Conservation (phyloP, 495 filamentous ascomycete species). For the Thermochaetoides thermophila region DNA sequence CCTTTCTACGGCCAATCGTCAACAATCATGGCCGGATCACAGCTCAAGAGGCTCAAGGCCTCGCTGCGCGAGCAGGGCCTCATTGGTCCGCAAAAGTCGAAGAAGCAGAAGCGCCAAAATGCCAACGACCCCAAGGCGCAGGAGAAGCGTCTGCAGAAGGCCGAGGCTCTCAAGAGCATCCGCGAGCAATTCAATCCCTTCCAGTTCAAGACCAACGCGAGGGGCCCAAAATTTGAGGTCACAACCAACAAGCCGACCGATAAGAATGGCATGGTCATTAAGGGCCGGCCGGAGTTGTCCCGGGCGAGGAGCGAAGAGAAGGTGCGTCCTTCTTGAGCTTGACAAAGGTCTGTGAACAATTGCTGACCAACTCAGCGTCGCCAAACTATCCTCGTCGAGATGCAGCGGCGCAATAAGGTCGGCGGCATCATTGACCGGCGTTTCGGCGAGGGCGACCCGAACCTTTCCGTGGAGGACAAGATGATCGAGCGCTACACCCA, state of each 20-base stretch:
- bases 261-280: conserved; percentile 36
- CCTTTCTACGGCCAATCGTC: too few species aligned
- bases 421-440: conserved; percentile 85
- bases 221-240: conserved; percentile 61
- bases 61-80: conserved; percentile 79
- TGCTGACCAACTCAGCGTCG: too few species aligned
- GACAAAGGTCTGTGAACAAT: too few species aligned
- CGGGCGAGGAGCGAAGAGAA: conserved; percentile 80
- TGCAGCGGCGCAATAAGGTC: conserved; percentile 73
- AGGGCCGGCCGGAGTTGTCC: conserved; percentile 61
- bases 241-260: conserved; percentile 43
- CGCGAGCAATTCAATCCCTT: conserved; percentile 96
- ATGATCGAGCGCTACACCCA: conserved; percentile 78
- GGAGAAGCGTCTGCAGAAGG: conserved; percentile 56
- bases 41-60: conserved; percentile 86
- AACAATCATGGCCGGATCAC: conserved; percentile 71
- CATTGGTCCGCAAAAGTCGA: conserved; percentile 75
- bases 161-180: conserved; percentile 63
- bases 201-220: conserved; percentile 61
- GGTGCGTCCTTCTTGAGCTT: conserved; percentile 27
- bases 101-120: conserved; percentile 72
- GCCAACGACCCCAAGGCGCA: conserved; percentile 45
- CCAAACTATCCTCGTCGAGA: conserved; percentile 68
- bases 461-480: conserved; percentile 85
- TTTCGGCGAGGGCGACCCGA: conserved; percentile 90